Conservation (phyloP, 192 early-diverging fungal genomes). For the Entrophospora sp. region DNA sequence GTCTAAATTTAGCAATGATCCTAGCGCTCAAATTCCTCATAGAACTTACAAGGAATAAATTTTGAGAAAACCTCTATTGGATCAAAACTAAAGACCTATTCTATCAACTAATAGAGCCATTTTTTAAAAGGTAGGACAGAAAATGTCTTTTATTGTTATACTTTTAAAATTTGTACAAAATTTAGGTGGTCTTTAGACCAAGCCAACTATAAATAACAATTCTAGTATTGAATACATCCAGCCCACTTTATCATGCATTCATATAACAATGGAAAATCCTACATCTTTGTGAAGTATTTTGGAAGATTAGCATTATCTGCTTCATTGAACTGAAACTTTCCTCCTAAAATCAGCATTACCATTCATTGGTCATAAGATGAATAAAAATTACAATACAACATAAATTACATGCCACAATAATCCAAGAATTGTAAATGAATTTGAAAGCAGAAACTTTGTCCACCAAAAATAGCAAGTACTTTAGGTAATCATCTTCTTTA, state of each 20-base stretch:
- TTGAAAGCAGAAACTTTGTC: conserved; percentile 17
- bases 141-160: no score
- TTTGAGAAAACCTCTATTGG: no score
- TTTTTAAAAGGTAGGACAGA: no score
- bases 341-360: conserved; percentile 5
- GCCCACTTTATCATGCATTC: conserved; percentile 17
- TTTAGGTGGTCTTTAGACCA: no score
- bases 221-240: conserved; percentile 5
- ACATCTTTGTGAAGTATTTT: neutral
- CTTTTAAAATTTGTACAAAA: no score
- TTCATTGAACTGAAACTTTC: conserved; percentile 18
- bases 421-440: conserved; percentile 16
- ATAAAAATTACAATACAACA: neutral
- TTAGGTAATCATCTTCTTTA: conserved; percentile 7
- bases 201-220: neutral
- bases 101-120: no score
- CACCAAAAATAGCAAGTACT: conserved; percentile 14
- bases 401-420: conserved; percentile 18
- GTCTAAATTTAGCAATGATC: no score
- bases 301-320: conserved; percentile 1
- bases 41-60: no score
- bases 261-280: conserved; percentile 7
- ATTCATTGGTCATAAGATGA: neutral
- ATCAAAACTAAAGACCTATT: no score
- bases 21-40: no score